Base-by-base conservation (phyloP, 257 asterid genomes). In the Solanum gracilifrons region DNA sequence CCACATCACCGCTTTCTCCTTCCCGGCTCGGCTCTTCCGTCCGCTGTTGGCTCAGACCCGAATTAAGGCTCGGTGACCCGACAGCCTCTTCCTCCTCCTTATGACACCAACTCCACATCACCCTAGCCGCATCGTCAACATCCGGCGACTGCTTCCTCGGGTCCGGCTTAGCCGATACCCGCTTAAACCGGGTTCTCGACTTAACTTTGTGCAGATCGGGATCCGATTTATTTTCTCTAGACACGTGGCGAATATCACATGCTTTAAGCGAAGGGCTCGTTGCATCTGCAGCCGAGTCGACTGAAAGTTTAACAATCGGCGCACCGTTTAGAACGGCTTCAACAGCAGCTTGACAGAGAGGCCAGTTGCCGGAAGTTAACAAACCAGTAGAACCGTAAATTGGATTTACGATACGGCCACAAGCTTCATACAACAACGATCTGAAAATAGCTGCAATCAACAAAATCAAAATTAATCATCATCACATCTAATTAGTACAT, bases 341-440 rank as follows among this genome's bases (percentile, higher is more conserved):
- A 15, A 90, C 93, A 2, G 92, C 92, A 21, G 91, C 92, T 79
- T 92, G 89, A 71, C 93, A 92, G 5, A 89, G 91, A 37, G 87
- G 90, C 92, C 92, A 92, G 43, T 87, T 90, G 13, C 92, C 93
- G 0, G 93, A 88, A 64, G 91, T 87, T n/a, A 89, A 58, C 90
- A 92, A 83, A 20, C 93, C 92, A 5, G 92, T 39, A 9, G 93
- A 83, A 13, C 93, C 93, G 6, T 89, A 83, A 36, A 92, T 86
- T 4, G 93, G 93, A 83, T 90, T 92, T 43, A 89, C 92, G 7
- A 92, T 90, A 8, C 93, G 87, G 9, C 93, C 93, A 77, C 92
- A 92, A 27, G 93, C 92, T 82, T 92, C 93, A 3, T 92, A 89
- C 25, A 92, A 36, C 85, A 92, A 83, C 16, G 93, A 92, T 87